A percentile compares a stretch with the other conserved stretches of the same genome.
Evolutionary conservation across 2,329 filamentous ascomycete species (phyloP).

Genomic region (Byssothecium circinans): DNA sequence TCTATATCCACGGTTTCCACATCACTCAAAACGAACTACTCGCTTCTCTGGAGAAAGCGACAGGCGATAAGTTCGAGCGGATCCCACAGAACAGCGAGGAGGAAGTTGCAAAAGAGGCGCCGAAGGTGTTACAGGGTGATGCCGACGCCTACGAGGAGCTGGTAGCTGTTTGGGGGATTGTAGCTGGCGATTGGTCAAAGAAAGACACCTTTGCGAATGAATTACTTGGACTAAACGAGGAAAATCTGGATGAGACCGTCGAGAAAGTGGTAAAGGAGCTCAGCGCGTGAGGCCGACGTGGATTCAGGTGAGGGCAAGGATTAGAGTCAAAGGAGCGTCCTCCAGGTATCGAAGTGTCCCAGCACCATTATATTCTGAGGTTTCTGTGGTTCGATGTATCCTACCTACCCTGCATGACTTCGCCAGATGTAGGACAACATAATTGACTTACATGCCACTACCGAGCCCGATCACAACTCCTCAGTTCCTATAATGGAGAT

Average conservation of each 20-base stretch:
- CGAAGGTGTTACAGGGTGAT: conserved; percentile 39
- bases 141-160: conserved; percentile 35
- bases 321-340: conserved; percentile 20
- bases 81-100: conserved; percentile 43
- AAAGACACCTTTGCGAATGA: conserved; percentile 37
- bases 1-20: conserved; percentile 61
- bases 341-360: neutral
- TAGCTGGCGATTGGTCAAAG: conserved; percentile 37
- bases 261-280: conserved; percentile 14
- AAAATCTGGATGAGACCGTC: conserved; percentile 36
- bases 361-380: no score
- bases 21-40: conserved; percentile 63
- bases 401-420: no score
- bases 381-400: no score
- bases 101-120: conserved; percentile 24
- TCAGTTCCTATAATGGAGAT: no score
- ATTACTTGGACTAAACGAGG: conserved; percentile 34
- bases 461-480: no score
- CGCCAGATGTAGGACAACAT: no score
- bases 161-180: conserved; percentile 38
- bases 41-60: conserved; percentile 56
- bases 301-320: no score
- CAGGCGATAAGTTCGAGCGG: conserved; percentile 55
- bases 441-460: no score
- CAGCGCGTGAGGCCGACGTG: neutral